Evolutionary conservation across 371 early-diverging fungal genomes (phyloP).

Genomic region (Lichtheimia ornata): DNA sequence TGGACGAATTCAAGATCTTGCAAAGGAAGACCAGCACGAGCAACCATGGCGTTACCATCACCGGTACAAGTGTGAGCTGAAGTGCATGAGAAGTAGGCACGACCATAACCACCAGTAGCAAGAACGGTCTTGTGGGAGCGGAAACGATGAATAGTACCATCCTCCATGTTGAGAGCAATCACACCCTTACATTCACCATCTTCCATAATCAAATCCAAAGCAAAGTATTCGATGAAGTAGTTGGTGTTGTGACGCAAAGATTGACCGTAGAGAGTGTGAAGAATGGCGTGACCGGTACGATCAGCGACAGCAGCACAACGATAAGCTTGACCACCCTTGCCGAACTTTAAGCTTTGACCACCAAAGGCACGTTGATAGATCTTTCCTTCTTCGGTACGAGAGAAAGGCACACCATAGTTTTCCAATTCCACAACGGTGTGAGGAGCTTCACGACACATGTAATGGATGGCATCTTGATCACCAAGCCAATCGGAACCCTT

Average conservation of each 20-base stretch:
- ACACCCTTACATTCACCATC: constrained; percentile 97
- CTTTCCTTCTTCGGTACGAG: constrained; percentile 94
- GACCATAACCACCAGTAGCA: constrained; percentile 98
- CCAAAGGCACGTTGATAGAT: constrained; percentile 99
- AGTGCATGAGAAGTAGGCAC: constrained; percentile 98
- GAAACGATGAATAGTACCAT: constrained; percentile 96
- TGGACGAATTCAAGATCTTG: constrained; percentile 98
- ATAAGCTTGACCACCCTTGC: constrained; percentile 95
- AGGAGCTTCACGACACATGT: constrained; percentile 98
- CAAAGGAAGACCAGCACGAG: constrained; percentile 87
- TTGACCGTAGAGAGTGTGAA: constrained; percentile 97
- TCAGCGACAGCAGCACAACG: constrained; percentile 98
- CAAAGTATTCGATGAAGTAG: constrained; percentile 98
- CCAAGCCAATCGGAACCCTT: constrained; percentile 98
- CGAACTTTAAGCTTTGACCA: constrained; percentile 93
- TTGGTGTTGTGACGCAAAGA: constrained; percentile 93
- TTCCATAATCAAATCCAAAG: constrained; percentile 97
- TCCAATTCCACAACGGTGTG: constrained; percentile 95
- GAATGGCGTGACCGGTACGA: constrained; percentile 96
- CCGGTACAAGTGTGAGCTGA: constrained; percentile 98
- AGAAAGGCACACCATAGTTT: constrained; percentile 98
- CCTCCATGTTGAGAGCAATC: constrained; percentile 95
- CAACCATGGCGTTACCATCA: constrained; percentile 97
- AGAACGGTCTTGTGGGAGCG: constrained; percentile 97
- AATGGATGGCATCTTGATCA: constrained; percentile 99